Evolutionary conservation across 768 basidiomycete genomes (phyloP), one percentile per base, ranked within the genome.

Genomic region (Suillus hirtellus): DNA sequence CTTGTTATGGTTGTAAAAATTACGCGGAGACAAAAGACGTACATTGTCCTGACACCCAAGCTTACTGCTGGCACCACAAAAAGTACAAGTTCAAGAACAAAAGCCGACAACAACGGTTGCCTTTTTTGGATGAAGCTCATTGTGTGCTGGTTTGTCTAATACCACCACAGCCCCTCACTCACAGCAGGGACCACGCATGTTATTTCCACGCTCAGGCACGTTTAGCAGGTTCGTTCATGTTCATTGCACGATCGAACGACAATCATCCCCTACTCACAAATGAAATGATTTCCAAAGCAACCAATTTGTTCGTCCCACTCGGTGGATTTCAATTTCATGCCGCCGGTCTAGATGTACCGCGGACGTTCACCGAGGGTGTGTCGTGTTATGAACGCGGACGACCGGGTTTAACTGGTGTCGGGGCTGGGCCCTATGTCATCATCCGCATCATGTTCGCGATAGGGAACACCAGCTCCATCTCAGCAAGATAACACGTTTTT

Each of bases 51-150:
- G 3, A 4, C 34, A 53, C 19, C 44, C 17, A 49, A 4, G 38
- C 4, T 12, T 3, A 11, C 4, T 19, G 35, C 52, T 53, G 52
- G 52, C 19, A 34, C 10, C 9, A 53, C 31, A 52, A 52, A 10
- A 24, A 24, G 24, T 52, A 1, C 2, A 11, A 14, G 24, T 19
- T 19, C 2, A 5, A 53, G 31, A 31, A 53, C 31, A 53, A 53
- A 34, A 53, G 31, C 17, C 49, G 50, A 49, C 38, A 17, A 75
- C 66, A 70, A 74, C 59, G 54, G 66, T 58, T 70, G 67, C 73
- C 62, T 31, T 55, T 40, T 70, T 63, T 2, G 70, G 72, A 54
- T 4, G 0, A 17, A n/a, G 52, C 52, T 53, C 52, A 53, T 53
- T 53, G 52, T 53, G 34, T 27, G 27, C 27, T 27, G 27, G 27